Conservation (phyloP, 768 basidiomycete species). For the Trametes gibbosa region DNA sequence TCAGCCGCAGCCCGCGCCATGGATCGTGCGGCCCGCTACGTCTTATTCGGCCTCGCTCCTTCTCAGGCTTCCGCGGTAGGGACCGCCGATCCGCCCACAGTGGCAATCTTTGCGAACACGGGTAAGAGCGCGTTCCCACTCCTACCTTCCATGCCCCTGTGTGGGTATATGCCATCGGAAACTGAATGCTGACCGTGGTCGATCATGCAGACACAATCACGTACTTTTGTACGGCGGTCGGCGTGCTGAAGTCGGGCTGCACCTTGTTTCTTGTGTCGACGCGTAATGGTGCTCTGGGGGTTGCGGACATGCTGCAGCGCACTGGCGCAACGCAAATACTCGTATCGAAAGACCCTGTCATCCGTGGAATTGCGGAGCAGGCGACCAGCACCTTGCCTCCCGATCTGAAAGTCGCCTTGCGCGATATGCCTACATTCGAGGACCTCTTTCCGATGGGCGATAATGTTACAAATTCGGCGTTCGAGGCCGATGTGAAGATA, state of each 20-base stretch:
- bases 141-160: not conserved
- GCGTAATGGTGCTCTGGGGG: slow-evolving; percentile 30
- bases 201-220: slow-evolving; percentile 27
- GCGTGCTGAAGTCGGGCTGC: slow-evolving; percentile 22
- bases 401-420: not conserved
- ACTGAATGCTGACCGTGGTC: not conserved
- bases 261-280: slow-evolving; percentile 34
- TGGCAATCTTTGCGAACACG: slow-evolving; percentile 26
- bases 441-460: slow-evolving; percentile 1
- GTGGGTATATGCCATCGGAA: too few species aligned
- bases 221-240: slow-evolving; percentile 18
- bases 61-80: not conserved
- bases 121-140: slow-evolving; percentile 6
- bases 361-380: not conserved
- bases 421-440: slow-evolving; percentile 4
- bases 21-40: slow-evolving; percentile 26
- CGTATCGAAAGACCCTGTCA: slow-evolving; percentile 4
- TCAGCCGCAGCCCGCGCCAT: slow-evolving; percentile 28
- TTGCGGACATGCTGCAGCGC: slow-evolving; percentile 30
- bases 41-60: not conserved
- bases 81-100: slow-evolving; percentile 14
- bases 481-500: not conserved
- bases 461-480: not conserved
- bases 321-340: slow-evolving; percentile 7
- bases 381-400: not conserved